Percentiles rank a stretch among this genome's conserved stretches.
phyloP scores from a whole-genome alignment of 257 asterid species.

The Cordia subcordata region DNA sequence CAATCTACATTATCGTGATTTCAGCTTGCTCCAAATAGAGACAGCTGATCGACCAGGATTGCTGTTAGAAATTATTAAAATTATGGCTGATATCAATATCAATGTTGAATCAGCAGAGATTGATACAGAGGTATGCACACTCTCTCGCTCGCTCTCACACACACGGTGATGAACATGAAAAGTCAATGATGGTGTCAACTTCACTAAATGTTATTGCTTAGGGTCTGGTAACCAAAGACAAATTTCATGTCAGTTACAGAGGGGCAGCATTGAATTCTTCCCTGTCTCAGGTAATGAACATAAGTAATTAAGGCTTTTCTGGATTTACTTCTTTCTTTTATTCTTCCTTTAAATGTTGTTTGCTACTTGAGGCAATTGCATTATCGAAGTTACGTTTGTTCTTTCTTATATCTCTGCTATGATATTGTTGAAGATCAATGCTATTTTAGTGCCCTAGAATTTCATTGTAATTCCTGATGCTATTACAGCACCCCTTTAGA shows the following conservation, averaged over 20 bases:
- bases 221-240: constrained; percentile 96
- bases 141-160: constrained; percentile 4
- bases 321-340: neutral
- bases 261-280: constrained; percentile 87
- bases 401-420: neutral
- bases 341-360: neutral
- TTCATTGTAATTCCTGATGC: too few relatives aligned
- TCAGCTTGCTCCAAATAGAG: constrained; percentile 88
- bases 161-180: neutral
- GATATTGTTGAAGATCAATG: too few relatives aligned
- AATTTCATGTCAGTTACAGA: constrained; percentile 84
- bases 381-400: neutral
- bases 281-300: constrained; percentile 76
- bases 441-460: too few relatives aligned
- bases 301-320: neutral
- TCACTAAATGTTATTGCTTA: constrained; percentile 22
- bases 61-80: constrained; percentile 76
- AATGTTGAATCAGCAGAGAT: constrained; percentile 95
- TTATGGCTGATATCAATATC: constrained; percentile 63
- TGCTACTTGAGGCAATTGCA: too few relatives aligned
- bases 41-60: constrained; percentile 95
- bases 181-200: neutral
- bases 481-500: too few relatives aligned
- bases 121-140: constrained; percentile 67
- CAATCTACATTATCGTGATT: constrained; percentile 16